Evolutionary conservation across 306 rosid genomes (phyloP).

Genomic region (Mimosa bimucronata): DNA sequence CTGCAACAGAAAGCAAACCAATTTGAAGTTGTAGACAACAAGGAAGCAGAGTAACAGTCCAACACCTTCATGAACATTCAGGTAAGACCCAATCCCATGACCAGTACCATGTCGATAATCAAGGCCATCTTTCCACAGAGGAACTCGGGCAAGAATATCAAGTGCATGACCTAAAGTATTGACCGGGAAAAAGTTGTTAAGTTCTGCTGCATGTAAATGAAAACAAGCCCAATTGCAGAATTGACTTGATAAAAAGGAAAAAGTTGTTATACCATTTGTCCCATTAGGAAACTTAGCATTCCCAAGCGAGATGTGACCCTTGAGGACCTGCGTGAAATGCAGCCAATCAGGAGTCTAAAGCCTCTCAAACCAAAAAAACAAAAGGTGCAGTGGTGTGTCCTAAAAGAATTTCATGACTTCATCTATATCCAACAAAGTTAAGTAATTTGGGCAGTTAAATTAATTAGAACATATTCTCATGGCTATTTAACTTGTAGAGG

Average conservation of each 20-base stretch:
- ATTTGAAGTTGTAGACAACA: conserved; percentile 9
- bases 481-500: background rate
- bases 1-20: conserved; percentile 4
- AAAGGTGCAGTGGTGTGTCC: background rate
- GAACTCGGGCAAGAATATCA: conserved; percentile 95
- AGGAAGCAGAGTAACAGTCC: conserved; percentile 28
- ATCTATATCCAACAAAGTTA: background rate
- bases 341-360: conserved; percentile 35
- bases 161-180: conserved; percentile 67
- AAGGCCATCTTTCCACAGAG: conserved; percentile 93
- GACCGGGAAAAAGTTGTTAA: conserved; percentile 6
- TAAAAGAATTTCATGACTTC: background rate
- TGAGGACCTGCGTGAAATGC: conserved; percentile 72
- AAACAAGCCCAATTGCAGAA: conserved; percentile 24
- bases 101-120: conserved; percentile 99
- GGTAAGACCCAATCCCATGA: conserved; percentile 97
- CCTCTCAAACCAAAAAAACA: background rate
- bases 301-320: conserved; percentile 92
- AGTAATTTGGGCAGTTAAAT: conserved; percentile 30
- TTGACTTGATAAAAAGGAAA: conserved; percentile 14
- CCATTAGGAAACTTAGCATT: conserved; percentile 96
- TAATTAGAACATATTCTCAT: background rate
- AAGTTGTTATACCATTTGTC: conserved; percentile 67
- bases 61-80: conserved; percentile 95
- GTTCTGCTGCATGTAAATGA: conserved; percentile 16